Evolutionary conservation across 192 early-diverging fungal species (phyloP), one percentile per base, ranked within the genome.

Genomic region (Linderina pennispora): DNA sequence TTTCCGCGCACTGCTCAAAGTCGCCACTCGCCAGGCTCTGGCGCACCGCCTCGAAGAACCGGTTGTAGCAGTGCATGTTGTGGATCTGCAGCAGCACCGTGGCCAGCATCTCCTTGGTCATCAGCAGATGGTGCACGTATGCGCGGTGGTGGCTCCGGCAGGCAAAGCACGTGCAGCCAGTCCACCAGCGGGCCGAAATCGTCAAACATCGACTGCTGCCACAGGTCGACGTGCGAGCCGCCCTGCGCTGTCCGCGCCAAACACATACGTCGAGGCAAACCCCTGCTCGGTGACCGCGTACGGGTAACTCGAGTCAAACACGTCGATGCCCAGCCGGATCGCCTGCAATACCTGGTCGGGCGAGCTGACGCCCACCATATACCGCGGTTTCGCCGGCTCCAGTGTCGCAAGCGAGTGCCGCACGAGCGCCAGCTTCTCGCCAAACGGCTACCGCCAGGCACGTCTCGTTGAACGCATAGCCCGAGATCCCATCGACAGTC

Each of bases 41-140:
- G 17, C 75, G 59, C 26, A 77, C 49, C 9, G 55, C 51, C 0
- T 14, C 51, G 45, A 73, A 77, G 44, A 77, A 69, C 22, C 49
- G 50, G 47, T 58, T 44, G 39, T 57, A 73, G 23, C 48, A 53
- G 45, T 63, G 55, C 35, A 67, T 50, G 45, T 77, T 77, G 57
- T 77, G 75, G 24, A 56, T 72, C 78, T 85, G 84, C 28, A 90
- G 63, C 23, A 90, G 62, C 14, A 90, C 83, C 0, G 76, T 76
- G 14, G 76, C 86, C 33, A 90, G 65, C 87, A 90, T 90, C 59
- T 90, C 87, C 31, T 81, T 79, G 11, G 85, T 72, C 26, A 62
- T 73, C 36, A 86, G 50, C 40, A 90, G 69, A 37, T 90, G 87
- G 58, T 86, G 80, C 37, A 87, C 66, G 50, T 87, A 90, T 7